phyloP scores from a whole-genome alignment of 2,329 filamentous ascomycete species.

The Xylaria sp. region DNA sequence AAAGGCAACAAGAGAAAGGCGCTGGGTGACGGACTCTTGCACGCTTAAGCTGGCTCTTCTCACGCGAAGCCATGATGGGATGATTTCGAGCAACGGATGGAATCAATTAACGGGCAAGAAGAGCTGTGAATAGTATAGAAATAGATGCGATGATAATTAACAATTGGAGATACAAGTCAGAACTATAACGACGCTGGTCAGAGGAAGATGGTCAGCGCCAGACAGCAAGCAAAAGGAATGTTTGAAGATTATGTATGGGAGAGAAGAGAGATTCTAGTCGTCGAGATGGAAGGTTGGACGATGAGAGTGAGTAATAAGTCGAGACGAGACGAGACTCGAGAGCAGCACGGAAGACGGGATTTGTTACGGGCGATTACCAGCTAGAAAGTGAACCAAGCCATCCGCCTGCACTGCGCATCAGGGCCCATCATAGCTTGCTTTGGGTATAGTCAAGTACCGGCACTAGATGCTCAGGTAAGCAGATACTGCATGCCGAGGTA shows the following conservation, averaged over 20 bases:
- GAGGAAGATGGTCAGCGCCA: not conserved
- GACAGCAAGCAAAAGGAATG: conserved; percentile 1
- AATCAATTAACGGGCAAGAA: no score
- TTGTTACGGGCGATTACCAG: no score
- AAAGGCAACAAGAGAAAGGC: conserved; percentile 14
- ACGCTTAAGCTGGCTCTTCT: conserved; percentile 84
- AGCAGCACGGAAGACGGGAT: no score
- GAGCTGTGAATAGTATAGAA: no score
- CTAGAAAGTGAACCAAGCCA: no score
- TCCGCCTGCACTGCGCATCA: no score
- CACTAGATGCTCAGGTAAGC: no score
- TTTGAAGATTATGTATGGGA: not conserved
- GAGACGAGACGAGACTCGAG: no score
- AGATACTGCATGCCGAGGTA: no score
- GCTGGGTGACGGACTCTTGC: conserved; percentile 55
- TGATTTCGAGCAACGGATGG: not conserved
- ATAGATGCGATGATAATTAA: not conserved
- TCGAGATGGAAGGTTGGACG: not conserved
- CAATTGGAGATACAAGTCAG: not conserved
- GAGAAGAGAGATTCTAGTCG: not conserved
- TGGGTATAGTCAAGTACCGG: no score
- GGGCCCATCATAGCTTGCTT: no score
- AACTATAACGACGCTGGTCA: not conserved
- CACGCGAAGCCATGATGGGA: conserved; percentile 52
- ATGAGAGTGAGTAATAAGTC: no score